Percentiles rank a stretch among this genome's conserved stretches.
These are phyloP conservation scores for Chaetoscypha palmicola DNA, from an alignment of 2,329 filamentous ascomycete species.

Conservation along the genomic window DNA sequence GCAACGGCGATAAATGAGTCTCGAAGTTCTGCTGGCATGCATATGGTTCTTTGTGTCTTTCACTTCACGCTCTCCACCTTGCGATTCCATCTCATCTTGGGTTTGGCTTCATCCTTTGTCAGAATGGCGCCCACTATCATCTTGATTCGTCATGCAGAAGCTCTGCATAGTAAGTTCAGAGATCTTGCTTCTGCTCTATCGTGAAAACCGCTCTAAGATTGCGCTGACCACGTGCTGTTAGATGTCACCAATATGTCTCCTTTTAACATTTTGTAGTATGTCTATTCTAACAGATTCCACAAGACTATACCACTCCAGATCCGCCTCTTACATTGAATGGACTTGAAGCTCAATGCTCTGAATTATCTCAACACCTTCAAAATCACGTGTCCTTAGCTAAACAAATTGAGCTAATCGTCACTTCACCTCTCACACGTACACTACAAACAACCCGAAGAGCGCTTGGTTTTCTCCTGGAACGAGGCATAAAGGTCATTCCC, in stretches of 20 bases:
- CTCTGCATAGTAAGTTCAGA: conserved; percentile 29
- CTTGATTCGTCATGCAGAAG: conserved; percentile 33
- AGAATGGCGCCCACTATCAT: conserved; percentile 32
- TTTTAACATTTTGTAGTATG: background rate
- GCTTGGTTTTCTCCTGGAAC: conserved; percentile 7
- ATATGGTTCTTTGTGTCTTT: too few relatives aligned
- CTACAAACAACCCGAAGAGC: conserved; percentile 12
- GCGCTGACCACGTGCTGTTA: background rate
- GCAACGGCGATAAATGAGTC: too few relatives aligned
- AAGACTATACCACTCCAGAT: conserved; percentile 14
- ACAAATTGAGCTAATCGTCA: conserved; percentile 10
- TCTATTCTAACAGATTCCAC: conserved; percentile 2
- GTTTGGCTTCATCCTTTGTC: background rate
- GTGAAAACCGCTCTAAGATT: background rate
- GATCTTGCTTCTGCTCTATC: too few relatives aligned
- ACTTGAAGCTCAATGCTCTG: conserved; percentile 6
- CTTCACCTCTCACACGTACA: conserved; percentile 10
- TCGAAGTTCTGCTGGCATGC: too few relatives aligned
- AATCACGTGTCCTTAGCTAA: conserved; percentile 1
- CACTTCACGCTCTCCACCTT: background rate
- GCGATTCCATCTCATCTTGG: background rate
- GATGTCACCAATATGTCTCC: conserved; percentile 8
- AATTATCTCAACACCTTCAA: conserved; percentile 7
- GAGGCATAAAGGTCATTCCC: conserved; percentile 4
- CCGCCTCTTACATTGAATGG: conserved; percentile 13